These are phyloP conservation scores for Neopestalotiopsis sp. DNA, from an alignment of 2,329 filamentous ascomycete genomes.

Conservation along the genomic window DNA sequence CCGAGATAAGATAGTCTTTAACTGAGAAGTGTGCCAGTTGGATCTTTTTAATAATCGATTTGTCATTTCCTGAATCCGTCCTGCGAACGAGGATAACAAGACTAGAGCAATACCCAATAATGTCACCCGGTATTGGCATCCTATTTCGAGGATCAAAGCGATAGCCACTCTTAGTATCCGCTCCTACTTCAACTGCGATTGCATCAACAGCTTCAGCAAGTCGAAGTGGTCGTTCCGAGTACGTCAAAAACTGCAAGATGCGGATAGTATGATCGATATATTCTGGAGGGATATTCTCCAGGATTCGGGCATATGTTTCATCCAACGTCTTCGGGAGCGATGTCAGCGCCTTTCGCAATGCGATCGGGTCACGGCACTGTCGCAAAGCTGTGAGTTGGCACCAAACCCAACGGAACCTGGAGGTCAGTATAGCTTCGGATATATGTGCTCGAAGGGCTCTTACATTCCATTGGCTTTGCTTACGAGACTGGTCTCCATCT, in stretches of 20 bases:
- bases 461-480: conserved; percentile 36
- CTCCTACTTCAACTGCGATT: conserved; percentile 28
- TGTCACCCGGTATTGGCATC: conserved; percentile 30
- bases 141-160: conserved; percentile 32
- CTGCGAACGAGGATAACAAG: conserved; percentile 24
- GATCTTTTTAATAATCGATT: not conserved
- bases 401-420: conserved; percentile 28
- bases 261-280: conserved; percentile 19
- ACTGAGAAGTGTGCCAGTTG: conserved; percentile 37
- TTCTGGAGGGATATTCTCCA: conserved; percentile 13
- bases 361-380: conserved; percentile 19
- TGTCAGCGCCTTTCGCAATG: conserved; percentile 14
- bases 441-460: conserved; percentile 4
- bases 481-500: conserved; percentile 29
- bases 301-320: conserved; percentile 24
- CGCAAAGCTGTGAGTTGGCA: conserved; percentile 27
- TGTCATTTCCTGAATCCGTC: not conserved
- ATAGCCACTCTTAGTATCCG: not conserved
- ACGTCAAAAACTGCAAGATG: conserved; percentile 28
- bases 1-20: conserved; percentile 35
- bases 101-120: conserved; percentile 30
- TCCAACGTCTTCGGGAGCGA: conserved; percentile 24
- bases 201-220: conserved; percentile 34
- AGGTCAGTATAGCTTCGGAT: too few species aligned
- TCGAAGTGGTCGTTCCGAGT: conserved; percentile 29